Base-by-base conservation (phyloP, 768 basidiomycete genomes). In the Boletus insuetus region DNA sequence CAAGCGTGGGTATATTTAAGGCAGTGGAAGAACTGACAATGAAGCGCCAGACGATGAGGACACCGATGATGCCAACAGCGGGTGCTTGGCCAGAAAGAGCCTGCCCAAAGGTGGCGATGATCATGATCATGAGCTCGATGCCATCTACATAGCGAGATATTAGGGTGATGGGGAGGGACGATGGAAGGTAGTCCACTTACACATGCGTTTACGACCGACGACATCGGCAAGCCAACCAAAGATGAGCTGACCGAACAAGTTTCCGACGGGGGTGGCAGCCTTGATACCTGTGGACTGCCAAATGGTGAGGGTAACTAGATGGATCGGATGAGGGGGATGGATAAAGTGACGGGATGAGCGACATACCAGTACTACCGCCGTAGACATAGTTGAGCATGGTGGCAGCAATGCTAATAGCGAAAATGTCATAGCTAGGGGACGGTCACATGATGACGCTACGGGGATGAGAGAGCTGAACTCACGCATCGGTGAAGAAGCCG, bases 401-500 rank as follows among this genome's bases (percentile, higher is more conserved):
- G 0, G 88, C 83, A 0, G 83, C 91, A 43, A 95, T 89, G 70
- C 86, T 91, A 74, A 95, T 95, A 8, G 91, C 89, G 64, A 94
- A 97, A 56, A 95, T 86, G 58, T 93, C 91, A 64, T 91, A 91
- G 29, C 69, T 71, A 8, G 17, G 7, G 37, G 26, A 43, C 16
- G 11, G 51, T 65, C 37, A 55, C 19, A 31, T 24, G 48, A 31
- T 14, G 11, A 14, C 0, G 4, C 7, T 6, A 12, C 16, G 12
- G 6, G 10, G 38, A 31, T 0, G 19, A 38, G 17, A 38, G 17
- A 22, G n/a, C 43, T 9, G 1, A 71, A 49, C 81, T 62, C 60
- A 85, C 82, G 86, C 84, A 74, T 91, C 92, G 46, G 93, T 93
- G 78, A 94, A 95, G 80, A 95, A 94, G 26, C 93, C 93, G 11